A percentile compares a stretch with the other conserved stretches of the same genome.
These are phyloP conservation scores for Trichoderma reesei DNA, from an alignment of 495 filamentous ascomycete species.

Conservation along the genomic window DNA sequence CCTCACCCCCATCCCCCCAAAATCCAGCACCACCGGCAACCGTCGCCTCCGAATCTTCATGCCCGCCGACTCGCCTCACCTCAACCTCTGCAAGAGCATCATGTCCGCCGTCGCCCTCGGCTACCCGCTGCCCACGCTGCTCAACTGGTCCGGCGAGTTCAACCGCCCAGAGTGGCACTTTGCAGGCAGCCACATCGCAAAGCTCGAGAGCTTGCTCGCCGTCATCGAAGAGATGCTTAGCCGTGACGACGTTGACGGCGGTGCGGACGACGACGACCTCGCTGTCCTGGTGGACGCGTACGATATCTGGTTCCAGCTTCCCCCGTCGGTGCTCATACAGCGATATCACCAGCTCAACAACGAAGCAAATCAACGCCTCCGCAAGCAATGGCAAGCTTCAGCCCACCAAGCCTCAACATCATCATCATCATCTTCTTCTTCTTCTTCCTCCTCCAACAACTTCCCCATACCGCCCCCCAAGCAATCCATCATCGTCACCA, in stretches of 20 bases:
- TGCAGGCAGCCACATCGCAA: conserved; percentile 11
- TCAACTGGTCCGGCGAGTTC: conserved; percentile 11
- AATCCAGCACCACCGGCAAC: not conserved
- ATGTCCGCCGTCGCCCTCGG: conserved; percentile 7
- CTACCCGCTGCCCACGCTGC: conserved; percentile 3
- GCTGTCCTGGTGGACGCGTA: conserved; percentile 13
- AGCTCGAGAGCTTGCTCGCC: conserved; percentile 10
- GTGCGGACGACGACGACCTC: conserved; percentile 9
- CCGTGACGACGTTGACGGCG: not conserved
- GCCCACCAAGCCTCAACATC: too few relatives aligned
- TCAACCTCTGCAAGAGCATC: conserved; percentile 11
- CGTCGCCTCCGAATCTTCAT: conserved; percentile 9
- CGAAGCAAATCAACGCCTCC: conserved; percentile 13
- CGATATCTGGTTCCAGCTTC: conserved; percentile 10
- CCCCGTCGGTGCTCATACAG: conserved; percentile 9
- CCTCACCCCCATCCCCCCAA: not conserved
- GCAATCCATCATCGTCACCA: conserved; percentile 12
- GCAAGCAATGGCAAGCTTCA: not conserved
- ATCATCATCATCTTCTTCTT: too few relatives aligned
- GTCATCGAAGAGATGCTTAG: conserved; percentile 8
- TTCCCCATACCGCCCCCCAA: not conserved
- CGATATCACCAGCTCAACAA: conserved; percentile 10
- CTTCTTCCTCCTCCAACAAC: too few relatives aligned
- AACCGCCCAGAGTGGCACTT: conserved; percentile 10
- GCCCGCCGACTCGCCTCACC: conserved; percentile 8